These are phyloP conservation scores for Plantago major DNA, from an alignment of 257 asterid species.

Conservation along the genomic window DNA sequence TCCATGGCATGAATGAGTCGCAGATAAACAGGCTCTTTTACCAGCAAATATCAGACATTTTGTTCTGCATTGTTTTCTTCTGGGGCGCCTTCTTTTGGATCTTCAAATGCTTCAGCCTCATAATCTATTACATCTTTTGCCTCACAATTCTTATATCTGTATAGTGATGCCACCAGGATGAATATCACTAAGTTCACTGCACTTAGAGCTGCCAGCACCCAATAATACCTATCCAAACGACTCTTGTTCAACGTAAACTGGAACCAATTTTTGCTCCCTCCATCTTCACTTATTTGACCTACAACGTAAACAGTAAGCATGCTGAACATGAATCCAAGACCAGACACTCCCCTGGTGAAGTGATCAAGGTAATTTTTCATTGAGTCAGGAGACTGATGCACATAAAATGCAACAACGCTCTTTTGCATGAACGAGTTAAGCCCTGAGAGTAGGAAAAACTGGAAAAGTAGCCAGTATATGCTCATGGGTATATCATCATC, in stretches of 20 bases:
- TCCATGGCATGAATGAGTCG: no score
- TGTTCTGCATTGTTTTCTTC: no score
- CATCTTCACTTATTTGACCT: slow-evolving; percentile 40
- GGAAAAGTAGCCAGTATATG: slow-evolving; percentile 42
- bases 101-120: neutral
- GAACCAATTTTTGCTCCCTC: slow-evolving; percentile 44
- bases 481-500: slow-evolving; percentile 34
- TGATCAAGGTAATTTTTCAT: slow-evolving; percentile 24
- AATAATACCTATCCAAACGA: slow-evolving; percentile 51
- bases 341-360: slow-evolving; percentile 27
- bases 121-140: neutral
- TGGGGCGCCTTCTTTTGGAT: no score
- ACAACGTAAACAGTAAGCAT: slow-evolving; percentile 37
- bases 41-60: no score
- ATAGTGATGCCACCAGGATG: slow-evolving; percentile 19
- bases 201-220: slow-evolving; percentile 44
- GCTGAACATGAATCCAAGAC: slow-evolving; percentile 44
- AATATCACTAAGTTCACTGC: slow-evolving; percentile 31
- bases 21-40: no score
- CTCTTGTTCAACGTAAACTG: slow-evolving; percentile 44
- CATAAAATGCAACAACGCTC: slow-evolving; percentile 26
- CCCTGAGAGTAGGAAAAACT: slow-evolving; percentile 42
- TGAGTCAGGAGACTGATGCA: slow-evolving; percentile 21
- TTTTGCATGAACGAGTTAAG: slow-evolving; percentile 28
- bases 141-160: slow-evolving; percentile 21